Conservation (phyloP, 2,329 filamentous ascomycete genomes). For the Ascochyta lentis region DNA sequence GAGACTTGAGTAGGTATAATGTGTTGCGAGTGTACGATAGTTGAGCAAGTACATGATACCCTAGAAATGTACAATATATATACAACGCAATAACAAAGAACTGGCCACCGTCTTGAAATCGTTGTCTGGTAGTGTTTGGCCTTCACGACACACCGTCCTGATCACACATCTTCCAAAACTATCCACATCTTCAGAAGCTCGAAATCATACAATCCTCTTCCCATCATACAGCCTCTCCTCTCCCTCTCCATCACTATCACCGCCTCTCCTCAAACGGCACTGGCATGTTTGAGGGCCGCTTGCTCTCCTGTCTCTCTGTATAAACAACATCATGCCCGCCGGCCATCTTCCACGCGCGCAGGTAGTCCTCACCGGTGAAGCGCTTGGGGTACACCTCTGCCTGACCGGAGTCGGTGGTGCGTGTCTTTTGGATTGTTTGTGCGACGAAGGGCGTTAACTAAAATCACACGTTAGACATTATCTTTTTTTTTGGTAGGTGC, state of each 20-base stretch:
- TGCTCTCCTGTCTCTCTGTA: neutral
- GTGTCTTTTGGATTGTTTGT: slow-evolving; percentile 59
- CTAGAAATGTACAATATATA: slow-evolving; percentile 29
- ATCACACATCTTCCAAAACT: too few relatives aligned
- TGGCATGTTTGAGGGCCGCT: slow-evolving; percentile 27
- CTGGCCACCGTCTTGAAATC: too few relatives aligned
- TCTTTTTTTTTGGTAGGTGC: neutral
- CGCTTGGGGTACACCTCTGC: slow-evolving; percentile 32
- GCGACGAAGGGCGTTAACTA: slow-evolving; percentile 84
- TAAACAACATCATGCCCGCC: slow-evolving; percentile 40
- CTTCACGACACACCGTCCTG: too few relatives aligned
- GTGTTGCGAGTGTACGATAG: neutral
- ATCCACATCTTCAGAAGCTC: too few relatives aligned
- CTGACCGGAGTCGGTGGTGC: slow-evolving; percentile 16
- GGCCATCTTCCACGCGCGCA: slow-evolving; percentile 43
- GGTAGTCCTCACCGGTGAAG: slow-evolving; percentile 43
- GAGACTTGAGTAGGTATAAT: slow-evolving; percentile 17
- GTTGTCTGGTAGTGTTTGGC: too few relatives aligned
- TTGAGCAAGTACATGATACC: slow-evolving; percentile 31
- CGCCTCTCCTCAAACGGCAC: slow-evolving; percentile 35
- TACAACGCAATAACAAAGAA: slow-evolving; percentile 2
- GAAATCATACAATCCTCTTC: neutral
- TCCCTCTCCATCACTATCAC: neutral
- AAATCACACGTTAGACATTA: neutral
- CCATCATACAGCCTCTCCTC: neutral